Percentiles rank a stretch among this genome's conserved stretches.
phyloP scores from a whole-genome alignment of 352 stramenopile species.

The Plasmopara halstedii region DNA sequence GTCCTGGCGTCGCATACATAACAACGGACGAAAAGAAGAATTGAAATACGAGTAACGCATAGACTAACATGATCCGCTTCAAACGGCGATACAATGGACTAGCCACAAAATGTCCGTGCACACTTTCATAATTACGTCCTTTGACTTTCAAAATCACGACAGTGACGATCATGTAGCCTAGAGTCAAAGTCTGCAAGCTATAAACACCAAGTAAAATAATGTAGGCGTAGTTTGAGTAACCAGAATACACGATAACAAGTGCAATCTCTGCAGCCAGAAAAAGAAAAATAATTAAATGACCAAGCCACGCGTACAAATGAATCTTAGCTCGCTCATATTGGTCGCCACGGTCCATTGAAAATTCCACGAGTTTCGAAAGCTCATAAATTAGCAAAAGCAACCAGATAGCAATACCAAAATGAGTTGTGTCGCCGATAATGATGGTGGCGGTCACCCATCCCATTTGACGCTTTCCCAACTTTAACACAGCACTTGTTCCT shows the following conservation, averaged over 20 bases:
- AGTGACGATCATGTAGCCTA: constrained; percentile 25
- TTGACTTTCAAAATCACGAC: constrained; percentile 27
- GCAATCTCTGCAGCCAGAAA: constrained; percentile 18
- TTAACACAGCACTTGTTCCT: constrained; percentile 20
- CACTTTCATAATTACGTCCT: constrained; percentile 32
- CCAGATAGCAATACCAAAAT: constrained; percentile 29
- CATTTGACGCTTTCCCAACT: constrained; percentile 11
- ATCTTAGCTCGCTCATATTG: constrained; percentile 26
- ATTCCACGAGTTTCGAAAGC: constrained; percentile 25
- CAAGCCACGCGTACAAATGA: constrained; percentile 19
- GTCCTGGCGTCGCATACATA: constrained; percentile 18
- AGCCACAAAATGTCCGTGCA: constrained; percentile 34
- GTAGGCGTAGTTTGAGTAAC: constrained; percentile 29
- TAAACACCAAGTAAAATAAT: constrained; percentile 19
- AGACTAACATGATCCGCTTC: constrained; percentile 40
- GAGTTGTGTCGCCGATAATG: constrained; percentile 20
- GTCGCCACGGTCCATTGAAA: constrained; percentile 32
- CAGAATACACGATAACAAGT: constrained; percentile 11
- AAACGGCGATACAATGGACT: constrained; percentile 40
- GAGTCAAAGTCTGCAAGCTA: constrained; percentile 18
- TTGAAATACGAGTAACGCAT: constrained; percentile 43
- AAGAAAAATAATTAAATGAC: constrained; percentile 10
- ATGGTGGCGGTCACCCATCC: constrained; percentile 22
- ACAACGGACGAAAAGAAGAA: constrained; percentile 41
- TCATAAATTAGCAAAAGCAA: constrained; percentile 35